Conservation (phyloP, 768 basidiomycete genomes). For the Boletus sensibilis region DNA sequence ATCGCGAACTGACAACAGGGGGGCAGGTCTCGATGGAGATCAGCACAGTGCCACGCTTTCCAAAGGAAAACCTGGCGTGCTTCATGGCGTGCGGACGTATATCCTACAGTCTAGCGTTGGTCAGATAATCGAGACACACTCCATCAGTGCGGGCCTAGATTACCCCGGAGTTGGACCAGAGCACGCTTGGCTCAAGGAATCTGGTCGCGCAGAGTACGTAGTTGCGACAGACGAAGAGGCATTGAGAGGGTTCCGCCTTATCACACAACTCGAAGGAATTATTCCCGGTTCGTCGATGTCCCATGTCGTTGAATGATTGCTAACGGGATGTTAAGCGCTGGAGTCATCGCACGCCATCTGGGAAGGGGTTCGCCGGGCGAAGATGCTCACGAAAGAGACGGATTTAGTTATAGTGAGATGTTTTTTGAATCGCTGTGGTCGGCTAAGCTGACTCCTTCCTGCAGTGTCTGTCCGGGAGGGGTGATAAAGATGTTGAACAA, state of each 20-base stretch:
- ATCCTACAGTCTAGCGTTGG: slow-evolving; percentile 85
- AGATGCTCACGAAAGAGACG: slow-evolving; percentile 75
- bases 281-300: slow-evolving; percentile 69
- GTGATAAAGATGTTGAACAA: slow-evolving; percentile 97
- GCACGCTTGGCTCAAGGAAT: slow-evolving; percentile 96
- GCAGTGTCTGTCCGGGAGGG: slow-evolving; percentile 91
- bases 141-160: slow-evolving; percentile 93
- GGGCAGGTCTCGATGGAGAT: slow-evolving; percentile 69
- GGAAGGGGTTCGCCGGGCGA: slow-evolving; percentile 84
- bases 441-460: slow-evolving; percentile 1
- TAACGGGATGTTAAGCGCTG: slow-evolving; percentile 54
- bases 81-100: slow-evolving; percentile 96
- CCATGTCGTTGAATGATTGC: not conserved
- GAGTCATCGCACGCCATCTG: slow-evolving; percentile 97
- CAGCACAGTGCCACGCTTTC: slow-evolving; percentile 92
- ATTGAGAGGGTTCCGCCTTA: slow-evolving; percentile 85
- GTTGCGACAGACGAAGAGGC: slow-evolving; percentile 94
- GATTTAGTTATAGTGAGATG: slow-evolving; percentile 86
- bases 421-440: not conserved
- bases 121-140: slow-evolving; percentile 97
- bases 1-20: slow-evolving; percentile 7
- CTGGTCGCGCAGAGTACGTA: slow-evolving; percentile 89
- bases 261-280: slow-evolving; percentile 93
- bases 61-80: slow-evolving; percentile 87
- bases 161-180: slow-evolving; percentile 98